Evolutionary conservation across 805 yeast species (phyloP).

Genomic region (Starmera quercuum): DNA sequence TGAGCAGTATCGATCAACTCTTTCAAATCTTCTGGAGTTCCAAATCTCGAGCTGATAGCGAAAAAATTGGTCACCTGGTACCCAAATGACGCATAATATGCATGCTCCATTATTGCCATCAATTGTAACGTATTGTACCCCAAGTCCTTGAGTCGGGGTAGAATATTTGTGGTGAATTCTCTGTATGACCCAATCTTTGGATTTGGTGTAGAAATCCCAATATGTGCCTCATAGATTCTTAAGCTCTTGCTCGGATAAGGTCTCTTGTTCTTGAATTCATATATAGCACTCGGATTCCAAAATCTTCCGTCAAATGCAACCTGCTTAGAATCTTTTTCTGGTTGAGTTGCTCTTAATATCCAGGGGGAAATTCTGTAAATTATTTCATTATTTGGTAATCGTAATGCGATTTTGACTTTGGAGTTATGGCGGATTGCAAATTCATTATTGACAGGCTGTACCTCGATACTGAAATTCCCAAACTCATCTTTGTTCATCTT

Average conservation of each 20-base stretch:
- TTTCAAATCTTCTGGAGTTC: conserved; percentile 92
- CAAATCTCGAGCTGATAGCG: conserved; percentile 84
- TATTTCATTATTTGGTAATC: conserved; percentile 57
- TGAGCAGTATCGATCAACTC: conserved; percentile 91
- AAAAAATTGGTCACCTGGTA: conserved; percentile 91
- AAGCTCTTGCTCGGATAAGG: conserved; percentile 48
- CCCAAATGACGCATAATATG: conserved; percentile 97
- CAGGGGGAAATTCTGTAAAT: conserved; percentile 87
- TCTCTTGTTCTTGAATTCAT: conserved; percentile 50
- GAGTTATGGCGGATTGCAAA: conserved; percentile 81
- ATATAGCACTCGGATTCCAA: conserved; percentile 67
- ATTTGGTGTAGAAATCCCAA: conserved; percentile 90
- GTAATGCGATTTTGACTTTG: conserved; percentile 62
- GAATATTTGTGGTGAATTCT: conserved; percentile 71
- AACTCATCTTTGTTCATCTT: conserved; percentile 52
- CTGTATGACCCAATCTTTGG: conserved; percentile 78
- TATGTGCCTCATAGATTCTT: conserved; percentile 90
- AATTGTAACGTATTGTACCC: conserved; percentile 92
- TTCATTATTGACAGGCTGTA: conserved; percentile 41
- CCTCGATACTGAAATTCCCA: conserved; percentile 59
- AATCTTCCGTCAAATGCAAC: conserved; percentile 75
- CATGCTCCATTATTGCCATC: conserved; percentile 99
- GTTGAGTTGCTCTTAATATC: conserved; percentile 76
- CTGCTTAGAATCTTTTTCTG: conserved; percentile 42
- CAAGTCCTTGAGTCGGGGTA: conserved; percentile 77